Evolutionary conservation across 331 rosid species (phyloP).

Genomic region (Rhamnella rubrinervis): DNA sequence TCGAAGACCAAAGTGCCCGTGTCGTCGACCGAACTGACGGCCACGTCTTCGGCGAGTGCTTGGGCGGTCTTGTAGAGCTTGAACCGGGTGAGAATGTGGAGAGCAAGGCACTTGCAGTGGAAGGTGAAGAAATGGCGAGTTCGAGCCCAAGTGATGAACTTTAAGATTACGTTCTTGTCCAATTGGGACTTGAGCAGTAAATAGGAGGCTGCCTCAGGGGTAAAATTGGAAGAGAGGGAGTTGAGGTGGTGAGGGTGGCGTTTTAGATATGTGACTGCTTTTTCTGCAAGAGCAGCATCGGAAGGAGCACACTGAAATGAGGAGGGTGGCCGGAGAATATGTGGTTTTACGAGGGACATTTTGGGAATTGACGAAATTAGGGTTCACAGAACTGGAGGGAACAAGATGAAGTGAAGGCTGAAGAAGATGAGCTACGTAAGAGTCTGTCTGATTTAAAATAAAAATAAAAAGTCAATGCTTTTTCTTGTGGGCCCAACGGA

Average conservation of each 20-base stretch:
- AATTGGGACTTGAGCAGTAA: slow-evolving; percentile 70
- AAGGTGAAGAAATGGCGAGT: slow-evolving; percentile 50
- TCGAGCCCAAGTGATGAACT: slow-evolving; percentile 69
- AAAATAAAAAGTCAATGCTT: background rate
- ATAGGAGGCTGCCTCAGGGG: slow-evolving; percentile 70
- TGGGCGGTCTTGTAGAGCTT: slow-evolving; percentile 70
- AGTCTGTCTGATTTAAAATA: background rate
- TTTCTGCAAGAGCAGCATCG: slow-evolving; percentile 43
- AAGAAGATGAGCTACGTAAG: background rate
- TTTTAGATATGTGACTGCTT: slow-evolving; percentile 60
- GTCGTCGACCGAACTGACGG: slow-evolving; percentile 31
- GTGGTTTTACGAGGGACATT: slow-evolving; percentile 40
- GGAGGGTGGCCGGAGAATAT: slow-evolving; percentile 17
- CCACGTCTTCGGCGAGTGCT: slow-evolving; percentile 65
- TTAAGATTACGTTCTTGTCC: slow-evolving; percentile 46
- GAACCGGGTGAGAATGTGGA: slow-evolving; percentile 81
- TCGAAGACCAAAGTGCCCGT: slow-evolving; percentile 46
- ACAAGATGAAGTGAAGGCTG: background rate
- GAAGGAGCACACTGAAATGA: slow-evolving; percentile 31
- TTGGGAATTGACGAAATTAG: background rate
- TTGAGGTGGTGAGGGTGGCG: slow-evolving; percentile 65
- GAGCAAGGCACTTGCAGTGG: slow-evolving; percentile 62
- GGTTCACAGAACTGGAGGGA: slow-evolving; percentile 4
- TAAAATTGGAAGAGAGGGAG: slow-evolving; percentile 55
- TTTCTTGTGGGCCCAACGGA: too few species aligned